Evolutionary conservation across 2,329 filamentous ascomycete species (phyloP).

Genomic region (Thermoascus crustaceus): DNA sequence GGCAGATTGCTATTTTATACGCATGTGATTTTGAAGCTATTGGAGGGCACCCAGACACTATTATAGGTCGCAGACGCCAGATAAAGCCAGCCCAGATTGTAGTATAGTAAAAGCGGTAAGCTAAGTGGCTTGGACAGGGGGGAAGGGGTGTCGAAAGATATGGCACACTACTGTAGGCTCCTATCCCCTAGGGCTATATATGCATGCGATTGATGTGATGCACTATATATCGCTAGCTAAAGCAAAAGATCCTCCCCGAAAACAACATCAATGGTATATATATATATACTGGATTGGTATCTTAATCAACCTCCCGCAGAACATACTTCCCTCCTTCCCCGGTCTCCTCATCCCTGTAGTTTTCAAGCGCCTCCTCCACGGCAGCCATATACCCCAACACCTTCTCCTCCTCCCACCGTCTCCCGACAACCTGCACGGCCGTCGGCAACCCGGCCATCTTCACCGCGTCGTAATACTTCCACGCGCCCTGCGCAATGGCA

Average conservation of each 20-base stretch:
- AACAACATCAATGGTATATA: too few species aligned
- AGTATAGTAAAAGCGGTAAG: neutral
- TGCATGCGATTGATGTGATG: too few species aligned
- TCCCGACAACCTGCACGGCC: slow-evolving; percentile 73
- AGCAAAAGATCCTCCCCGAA: too few species aligned
- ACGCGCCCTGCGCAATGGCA: slow-evolving; percentile 71
- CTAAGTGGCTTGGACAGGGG: too few species aligned
- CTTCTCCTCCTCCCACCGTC: slow-evolving; percentile 78
- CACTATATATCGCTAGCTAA: too few species aligned
- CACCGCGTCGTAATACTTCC: slow-evolving; percentile 72
- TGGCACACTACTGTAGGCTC: too few species aligned
- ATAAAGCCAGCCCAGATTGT: neutral
- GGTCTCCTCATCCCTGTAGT: slow-evolving; percentile 24
- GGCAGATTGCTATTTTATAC: too few species aligned
- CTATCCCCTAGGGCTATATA: too few species aligned
- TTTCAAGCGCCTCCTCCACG: slow-evolving; percentile 65
- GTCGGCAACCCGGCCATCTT: slow-evolving; percentile 85
- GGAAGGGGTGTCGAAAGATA: too few species aligned
- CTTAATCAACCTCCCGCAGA: slow-evolving; percentile 29
- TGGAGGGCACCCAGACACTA: too few species aligned
- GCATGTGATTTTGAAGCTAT: too few species aligned
- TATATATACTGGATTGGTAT: neutral
- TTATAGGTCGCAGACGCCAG: too few species aligned
- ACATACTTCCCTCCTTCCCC: slow-evolving; percentile 28
- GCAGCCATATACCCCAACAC: slow-evolving; percentile 72